Percentiles rank a stretch among this genome's conserved stretches.
phyloP scores from a whole-genome alignment of 805 yeast genomes.

The Lachancea waltii region DNA sequence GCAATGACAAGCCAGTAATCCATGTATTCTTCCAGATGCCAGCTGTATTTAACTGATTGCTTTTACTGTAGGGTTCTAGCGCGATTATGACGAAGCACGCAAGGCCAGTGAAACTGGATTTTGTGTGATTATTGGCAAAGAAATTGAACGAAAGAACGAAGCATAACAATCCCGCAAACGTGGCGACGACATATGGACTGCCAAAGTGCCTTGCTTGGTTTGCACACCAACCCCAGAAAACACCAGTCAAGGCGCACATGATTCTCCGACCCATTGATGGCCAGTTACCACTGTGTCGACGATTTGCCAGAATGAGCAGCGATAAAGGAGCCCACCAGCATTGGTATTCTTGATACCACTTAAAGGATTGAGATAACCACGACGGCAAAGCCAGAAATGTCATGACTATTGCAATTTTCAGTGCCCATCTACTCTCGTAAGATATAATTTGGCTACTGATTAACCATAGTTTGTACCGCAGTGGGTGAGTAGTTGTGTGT shows the following conservation, averaged over 20 bases:
- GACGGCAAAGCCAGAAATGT: slow-evolving; percentile 39
- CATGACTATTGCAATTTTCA: slow-evolving; percentile 35
- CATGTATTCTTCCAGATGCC: slow-evolving; percentile 36
- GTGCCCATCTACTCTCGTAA: slow-evolving; percentile 39
- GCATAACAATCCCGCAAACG: slow-evolving; percentile 35
- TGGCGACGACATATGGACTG: slow-evolving; percentile 36
- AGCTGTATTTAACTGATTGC: slow-evolving; percentile 15
- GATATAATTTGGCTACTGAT: slow-evolving; percentile 31
- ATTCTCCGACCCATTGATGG: slow-evolving; percentile 30
- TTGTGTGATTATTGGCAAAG: slow-evolving; percentile 35
- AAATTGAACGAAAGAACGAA: slow-evolving; percentile 32
- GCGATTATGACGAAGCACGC: slow-evolving; percentile 38
- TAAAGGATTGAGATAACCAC: slow-evolving; percentile 35
- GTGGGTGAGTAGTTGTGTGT: slow-evolving; percentile 33
- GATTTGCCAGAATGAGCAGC: slow-evolving; percentile 36
- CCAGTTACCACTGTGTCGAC: slow-evolving; percentile 38
- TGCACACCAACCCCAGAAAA: slow-evolving; percentile 45
- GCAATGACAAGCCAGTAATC: slow-evolving; percentile 35
- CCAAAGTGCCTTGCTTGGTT: slow-evolving; percentile 35
- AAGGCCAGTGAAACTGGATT: slow-evolving; percentile 39
- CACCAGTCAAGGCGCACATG: slow-evolving; percentile 35
- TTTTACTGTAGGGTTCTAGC: slow-evolving; percentile 27
- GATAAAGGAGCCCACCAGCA: slow-evolving; percentile 40
- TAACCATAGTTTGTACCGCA: slow-evolving; percentile 38
- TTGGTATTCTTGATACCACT: slow-evolving; percentile 39